Base-by-base conservation (phyloP, 179 eudicot species). In the Heliamphora pulchella region DNA sequence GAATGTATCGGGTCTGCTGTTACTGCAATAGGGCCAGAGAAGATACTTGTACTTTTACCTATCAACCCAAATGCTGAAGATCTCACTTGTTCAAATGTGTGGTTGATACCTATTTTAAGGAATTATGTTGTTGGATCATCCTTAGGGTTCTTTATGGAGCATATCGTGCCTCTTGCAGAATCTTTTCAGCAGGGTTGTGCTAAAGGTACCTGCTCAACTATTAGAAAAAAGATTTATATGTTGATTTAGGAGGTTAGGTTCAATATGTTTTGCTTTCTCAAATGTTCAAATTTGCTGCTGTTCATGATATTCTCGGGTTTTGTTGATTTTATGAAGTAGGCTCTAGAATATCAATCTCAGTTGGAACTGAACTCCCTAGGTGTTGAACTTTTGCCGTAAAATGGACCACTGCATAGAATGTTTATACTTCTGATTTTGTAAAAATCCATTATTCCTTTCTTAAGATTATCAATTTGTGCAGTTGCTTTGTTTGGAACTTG, bases 1-100 rank as follows among this genome's bases (percentile, higher is more conserved):
- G 89, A 86, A 78, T 94, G 98, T 85, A 80, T 96, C 77, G 96
- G 99, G 59, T 89, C 93, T 89, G 97, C 92, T 84, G 86, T 96
- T 76, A 86, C 83, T 87, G 93, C 96, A 5, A 79, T 91, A 86
- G 99, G 99, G 83, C 90, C 93, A 62, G 97, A 93, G 86, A 90
- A 89, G 82, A 77, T 94, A 44, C 92, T 96, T 71, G 74, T 67
- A 31, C 83, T 94, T 78, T 63, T 96, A 65, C 97, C 98, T 46
- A 86, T 96, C 77, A 84, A 89, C 41, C 78, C 91, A 80, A 79
- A 76, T 59, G 66, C 50, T 75, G 85, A 87, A 81, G 91, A 86
- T 64, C 72, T 77, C 75, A 83, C 93, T 46, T 88, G 87, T 87
- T 89, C 98, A 81, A 96, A 96, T 82, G 84, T 76, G 68, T 96